Conservation (phyloP, 139 green algal genomes). For the Auxenochlorella protothecoides region DNA sequence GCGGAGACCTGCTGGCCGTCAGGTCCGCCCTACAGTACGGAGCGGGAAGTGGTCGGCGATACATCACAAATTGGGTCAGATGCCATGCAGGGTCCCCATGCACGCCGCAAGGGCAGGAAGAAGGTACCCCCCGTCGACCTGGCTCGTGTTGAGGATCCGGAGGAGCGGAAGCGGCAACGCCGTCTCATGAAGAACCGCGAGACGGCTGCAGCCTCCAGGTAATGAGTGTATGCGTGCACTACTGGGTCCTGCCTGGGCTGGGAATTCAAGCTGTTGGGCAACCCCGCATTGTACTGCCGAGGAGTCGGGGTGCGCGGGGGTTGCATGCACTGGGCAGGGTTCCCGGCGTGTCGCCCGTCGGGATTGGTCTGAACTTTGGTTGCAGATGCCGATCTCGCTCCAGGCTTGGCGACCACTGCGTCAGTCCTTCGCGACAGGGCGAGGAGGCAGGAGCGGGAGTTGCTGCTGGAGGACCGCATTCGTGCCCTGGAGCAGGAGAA, state of each 20-base stretch:
- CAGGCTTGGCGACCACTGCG: neutral
- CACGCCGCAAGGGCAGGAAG: no score
- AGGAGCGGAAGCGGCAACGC: constrained; percentile 17
- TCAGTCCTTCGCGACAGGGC: constrained; percentile 1
- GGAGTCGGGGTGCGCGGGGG: neutral
- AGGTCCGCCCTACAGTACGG: no score
- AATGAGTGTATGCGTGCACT: no score
- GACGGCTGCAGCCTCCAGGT: constrained; percentile 25
- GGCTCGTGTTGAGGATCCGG: constrained; percentile 12
- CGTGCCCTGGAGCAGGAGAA: constrained; percentile 21
- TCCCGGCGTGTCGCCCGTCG: neutral
- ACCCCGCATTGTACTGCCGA: no score
- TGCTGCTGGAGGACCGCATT: constrained; percentile 11
- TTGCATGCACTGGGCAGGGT: neutral
- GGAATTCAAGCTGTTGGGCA: no score
- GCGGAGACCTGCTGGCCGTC: no score
- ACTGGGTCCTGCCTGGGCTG: no score
- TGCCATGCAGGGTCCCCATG: no score
- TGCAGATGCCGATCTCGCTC: no score
- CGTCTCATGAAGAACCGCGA: constrained; percentile 24
- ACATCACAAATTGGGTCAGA: no score
- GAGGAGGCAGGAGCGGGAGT: constrained; percentile 15
- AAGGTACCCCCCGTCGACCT: constrained; percentile 3
- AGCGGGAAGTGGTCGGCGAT: no score
- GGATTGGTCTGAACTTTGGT: no score